Conservation (phyloP, 2,329 filamentous ascomycete species). For the Rasamsonia emersonii region DNA sequence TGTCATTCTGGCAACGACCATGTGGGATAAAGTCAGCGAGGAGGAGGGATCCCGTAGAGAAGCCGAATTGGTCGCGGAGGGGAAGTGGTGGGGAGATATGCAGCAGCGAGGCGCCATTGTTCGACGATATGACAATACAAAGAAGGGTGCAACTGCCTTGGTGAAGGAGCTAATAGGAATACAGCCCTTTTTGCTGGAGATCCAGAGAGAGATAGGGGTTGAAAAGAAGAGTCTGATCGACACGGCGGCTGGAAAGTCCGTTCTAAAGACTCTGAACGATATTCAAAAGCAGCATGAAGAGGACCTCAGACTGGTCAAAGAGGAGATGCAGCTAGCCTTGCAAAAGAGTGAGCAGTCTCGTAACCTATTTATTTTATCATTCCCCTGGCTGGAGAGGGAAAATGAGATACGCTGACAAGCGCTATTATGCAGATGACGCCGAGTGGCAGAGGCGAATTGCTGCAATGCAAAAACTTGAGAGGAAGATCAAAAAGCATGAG, state of each 20-base stretch:
- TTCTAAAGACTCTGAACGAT: neutral
- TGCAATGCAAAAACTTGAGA: too few relatives aligned
- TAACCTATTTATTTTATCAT: too few relatives aligned
- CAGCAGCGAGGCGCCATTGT: neutral
- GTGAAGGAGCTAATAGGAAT: neutral
- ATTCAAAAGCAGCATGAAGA: neutral
- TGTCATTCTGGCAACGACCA: neutral
- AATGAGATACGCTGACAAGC: too few relatives aligned
- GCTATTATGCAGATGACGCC: too few relatives aligned
- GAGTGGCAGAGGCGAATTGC: too few relatives aligned
- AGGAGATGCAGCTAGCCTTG: neutral
- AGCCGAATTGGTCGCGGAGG: neutral
- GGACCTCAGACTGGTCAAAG: neutral
- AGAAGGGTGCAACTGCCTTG: neutral
- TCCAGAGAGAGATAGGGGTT: conserved; percentile 1
- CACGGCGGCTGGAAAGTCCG: neutral
- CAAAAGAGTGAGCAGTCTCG: neutral
- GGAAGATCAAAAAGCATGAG: too few relatives aligned
- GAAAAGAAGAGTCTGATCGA: neutral
- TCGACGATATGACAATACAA: neutral
- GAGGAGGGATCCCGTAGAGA: neutral
- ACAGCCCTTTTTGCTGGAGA: neutral
- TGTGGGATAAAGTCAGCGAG: neutral
- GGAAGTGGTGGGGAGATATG: neutral
- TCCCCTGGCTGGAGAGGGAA: too few relatives aligned